These are phyloP conservation scores for Suhomyces terraborum DNA, from an alignment of 1,139 yeast genomes.

Conservation along the genomic window DNA sequence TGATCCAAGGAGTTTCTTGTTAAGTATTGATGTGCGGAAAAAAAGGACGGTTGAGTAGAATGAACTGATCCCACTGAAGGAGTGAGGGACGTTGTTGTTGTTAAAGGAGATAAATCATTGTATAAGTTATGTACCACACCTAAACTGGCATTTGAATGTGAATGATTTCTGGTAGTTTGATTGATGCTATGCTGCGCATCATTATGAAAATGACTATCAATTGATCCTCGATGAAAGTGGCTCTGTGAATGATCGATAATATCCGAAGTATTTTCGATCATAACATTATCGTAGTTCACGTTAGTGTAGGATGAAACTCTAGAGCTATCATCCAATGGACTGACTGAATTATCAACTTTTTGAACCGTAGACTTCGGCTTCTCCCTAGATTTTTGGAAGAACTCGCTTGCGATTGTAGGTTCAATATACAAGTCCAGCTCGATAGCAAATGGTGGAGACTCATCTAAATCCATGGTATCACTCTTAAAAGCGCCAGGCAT, in stretches of 20 bases:
- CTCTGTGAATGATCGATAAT: not conserved
- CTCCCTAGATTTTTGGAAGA: constrained; percentile 4
- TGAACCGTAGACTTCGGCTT: constrained; percentile 1
- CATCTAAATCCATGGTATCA: constrained; percentile 42
- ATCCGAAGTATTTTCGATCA: constrained; percentile 2
- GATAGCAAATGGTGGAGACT: constrained; percentile 43
- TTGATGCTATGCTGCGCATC: constrained; percentile 8
- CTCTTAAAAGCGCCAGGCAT: constrained; percentile 39
- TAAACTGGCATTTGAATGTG: constrained; percentile 14
- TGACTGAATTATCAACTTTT: constrained; percentile 9
- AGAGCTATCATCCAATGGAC: constrained; percentile 18
- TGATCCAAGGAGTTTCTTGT: constrained; percentile 44
- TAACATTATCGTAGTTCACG: constrained; percentile 10
- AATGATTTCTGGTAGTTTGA: constrained; percentile 13
- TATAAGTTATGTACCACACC: constrained; percentile 13
- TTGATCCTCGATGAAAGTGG: constrained; percentile 13
- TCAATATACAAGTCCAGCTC: constrained; percentile 31
- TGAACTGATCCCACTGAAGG: constrained; percentile 46
- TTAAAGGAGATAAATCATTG: constrained; percentile 44
- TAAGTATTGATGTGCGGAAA: constrained; percentile 48
- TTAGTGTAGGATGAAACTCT: constrained; percentile 15
- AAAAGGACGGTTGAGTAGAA: constrained; percentile 48
- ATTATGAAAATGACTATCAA: constrained; percentile 17
- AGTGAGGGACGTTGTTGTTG: constrained; percentile 49
- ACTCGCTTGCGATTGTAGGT: constrained; percentile 3